These are phyloP conservation scores for Stagonosporopsis vannaccii DNA, from an alignment of 2,329 filamentous ascomycete genomes.

Conservation along the genomic window DNA sequence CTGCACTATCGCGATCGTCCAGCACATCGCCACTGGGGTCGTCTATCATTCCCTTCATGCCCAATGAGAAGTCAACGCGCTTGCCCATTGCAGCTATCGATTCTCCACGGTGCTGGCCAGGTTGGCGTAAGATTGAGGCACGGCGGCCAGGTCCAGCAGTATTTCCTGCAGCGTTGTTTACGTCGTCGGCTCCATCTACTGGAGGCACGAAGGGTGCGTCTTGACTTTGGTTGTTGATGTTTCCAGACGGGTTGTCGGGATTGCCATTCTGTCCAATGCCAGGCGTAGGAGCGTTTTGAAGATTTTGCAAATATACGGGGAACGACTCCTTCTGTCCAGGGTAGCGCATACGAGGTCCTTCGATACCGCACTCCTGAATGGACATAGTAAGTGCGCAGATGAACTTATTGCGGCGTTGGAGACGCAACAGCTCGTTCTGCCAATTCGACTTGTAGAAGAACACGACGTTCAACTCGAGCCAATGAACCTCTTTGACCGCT, in stretches of 20 bases:
- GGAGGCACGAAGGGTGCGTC: constrained; percentile 55
- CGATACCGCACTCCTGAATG: constrained; percentile 83
- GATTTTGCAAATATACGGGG: constrained; percentile 69
- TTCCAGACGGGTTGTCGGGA: constrained; percentile 55
- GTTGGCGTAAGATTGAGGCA: constrained; percentile 64
- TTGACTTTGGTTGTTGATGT: constrained; percentile 43
- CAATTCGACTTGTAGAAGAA: constrained; percentile 98
- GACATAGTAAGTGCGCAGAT: constrained; percentile 88
- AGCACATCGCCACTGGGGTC: constrained; percentile 72
- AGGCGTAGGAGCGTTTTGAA: constrained; percentile 55
- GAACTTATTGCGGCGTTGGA: constrained; percentile 92
- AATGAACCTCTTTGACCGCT: constrained; percentile 81
- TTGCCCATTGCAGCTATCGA: constrained; percentile 65
- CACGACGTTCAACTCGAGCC: constrained; percentile 86
- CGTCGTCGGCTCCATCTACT: constrained; percentile 23
- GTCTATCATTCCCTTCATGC: constrained; percentile 66
- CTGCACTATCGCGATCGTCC: constrained; percentile 58
- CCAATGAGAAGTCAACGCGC: constrained; percentile 74
- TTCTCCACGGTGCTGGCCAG: constrained; percentile 61
- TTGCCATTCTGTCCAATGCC: constrained; percentile 52
- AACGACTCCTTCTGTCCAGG: constrained; percentile 72
- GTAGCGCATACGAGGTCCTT: constrained; percentile 78
- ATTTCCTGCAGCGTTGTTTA: constrained; percentile 7
- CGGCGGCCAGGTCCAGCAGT: constrained; percentile 39
- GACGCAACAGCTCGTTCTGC: constrained; percentile 91